Base-by-base conservation (phyloP, 176 grass and related monocot species). In the sorghum (Sorghum bicolor) region DNA sequence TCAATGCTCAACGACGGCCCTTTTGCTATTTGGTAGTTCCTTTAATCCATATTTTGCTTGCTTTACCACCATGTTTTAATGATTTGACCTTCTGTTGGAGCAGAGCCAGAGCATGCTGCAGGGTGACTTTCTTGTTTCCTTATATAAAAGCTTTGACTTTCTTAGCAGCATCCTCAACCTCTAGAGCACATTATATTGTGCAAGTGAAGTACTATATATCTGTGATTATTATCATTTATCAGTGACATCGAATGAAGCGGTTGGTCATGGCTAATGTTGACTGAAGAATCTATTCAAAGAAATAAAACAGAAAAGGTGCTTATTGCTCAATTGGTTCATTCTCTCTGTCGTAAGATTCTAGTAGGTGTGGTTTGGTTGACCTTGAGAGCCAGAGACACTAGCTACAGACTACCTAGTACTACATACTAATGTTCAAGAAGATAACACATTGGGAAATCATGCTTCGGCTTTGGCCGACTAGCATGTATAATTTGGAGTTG, bases 41-140 rank as follows among this genome's bases (percentile, higher is more conserved):
- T 82, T 55, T 45, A 17, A 10, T 57, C 20, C 16, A 3, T 55
- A 58, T 82, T 0, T 57, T 36, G 43, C 26, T 53, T 80, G 12
- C 76, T 43, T 22, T 36, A 47, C 41, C 41, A 62, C 39, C 64
- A 77, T 64, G 25, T 10, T 64, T 17, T 53, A 71, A 52, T 72
- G 48, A 44, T 78, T 83, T 88, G 86, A 65, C 80, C 65, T 48
- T 78, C 30, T 83, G 31, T 45, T 62, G 14, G 70, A 50, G 13
- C 7, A 63, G 10, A 47, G 8, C 17, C 7, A 63, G 10, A 47
- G 8, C 17, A 76, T 24, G 37, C 79, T 84, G 82, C 8, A 69
- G n/a, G 38, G 80, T 22, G 50, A 61, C 22, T 26, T 61, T 61
- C 3, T 55, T 40, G 16, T 39, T 45, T 17, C 25, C 40, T 53